A percentile compares a stretch with the other conserved stretches of the same genome.
These are phyloP conservation scores for Pyracantha coccinea DNA, from an alignment of 331 rosid species.

Conservation along the genomic window DNA sequence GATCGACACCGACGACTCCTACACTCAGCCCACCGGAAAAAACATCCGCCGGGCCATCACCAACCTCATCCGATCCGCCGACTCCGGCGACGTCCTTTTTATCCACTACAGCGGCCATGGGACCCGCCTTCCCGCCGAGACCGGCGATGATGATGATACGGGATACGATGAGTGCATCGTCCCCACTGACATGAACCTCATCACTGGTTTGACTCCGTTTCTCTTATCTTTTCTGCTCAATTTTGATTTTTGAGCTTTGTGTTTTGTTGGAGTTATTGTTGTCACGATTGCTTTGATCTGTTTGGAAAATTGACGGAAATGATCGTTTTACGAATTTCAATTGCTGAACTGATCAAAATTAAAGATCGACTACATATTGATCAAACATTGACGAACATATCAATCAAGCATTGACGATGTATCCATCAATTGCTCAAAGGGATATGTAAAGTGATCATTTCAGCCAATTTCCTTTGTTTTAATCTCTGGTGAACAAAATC, in stretches of 20 bases:
- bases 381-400: too few relatives aligned
- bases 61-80: conserved; percentile 39
- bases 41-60: conserved; percentile 53
- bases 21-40: conserved; percentile 60
- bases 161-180: conserved; percentile 91
- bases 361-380: too few relatives aligned
- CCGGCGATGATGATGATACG: conserved; percentile 65
- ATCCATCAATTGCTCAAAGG: too few relatives aligned
- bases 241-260: not conserved
- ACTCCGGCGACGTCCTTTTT: conserved; percentile 51
- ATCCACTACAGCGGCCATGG: conserved; percentile 87
- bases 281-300: not conserved
- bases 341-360: too few relatives aligned
- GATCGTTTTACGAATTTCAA: too few relatives aligned
- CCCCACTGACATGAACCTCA: conserved; percentile 85
- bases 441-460: too few relatives aligned
- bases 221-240: not conserved
- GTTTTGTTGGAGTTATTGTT: not conserved
- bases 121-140: conserved; percentile 80
- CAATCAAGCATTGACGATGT: too few relatives aligned
- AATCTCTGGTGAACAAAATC: not conserved
- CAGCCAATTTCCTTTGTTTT: not conserved
- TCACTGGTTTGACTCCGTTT: conserved; percentile 47
- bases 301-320: not conserved
- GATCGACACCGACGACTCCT: conserved; percentile 62